Base-by-base conservation (phyloP, 1,284 basidiomycete species). In the Fomitiporia mediterranea region DNA sequence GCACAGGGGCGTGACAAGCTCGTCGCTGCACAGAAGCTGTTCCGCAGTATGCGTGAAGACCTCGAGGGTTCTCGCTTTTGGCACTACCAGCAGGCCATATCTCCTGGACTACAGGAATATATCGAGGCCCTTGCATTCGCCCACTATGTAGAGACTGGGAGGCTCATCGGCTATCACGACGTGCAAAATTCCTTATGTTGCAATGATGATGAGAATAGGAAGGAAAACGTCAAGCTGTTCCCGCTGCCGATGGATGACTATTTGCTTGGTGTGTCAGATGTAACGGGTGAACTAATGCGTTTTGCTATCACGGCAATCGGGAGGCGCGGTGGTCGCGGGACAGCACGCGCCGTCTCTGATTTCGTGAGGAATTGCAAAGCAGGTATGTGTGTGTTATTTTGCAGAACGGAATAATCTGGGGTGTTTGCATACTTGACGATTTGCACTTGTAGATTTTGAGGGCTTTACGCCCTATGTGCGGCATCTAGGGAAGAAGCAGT, bases 261-360 rank as follows among this genome's bases (percentile, higher is more conserved):
- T 68, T 75, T 98, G 13, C 81, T 98, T 1, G 96, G 96, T 13
- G 74, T 98, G 28, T 94, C 92, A 1, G 96, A 99, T 69, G 76
- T 99, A 32, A 97, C 94, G 0, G 96, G 96, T 40, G 96, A 98
- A 70, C 81, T 96, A n/a, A 98, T 98, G 96, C 82, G 96, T 35
- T 90, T 89, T 61, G 93, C 94, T 3, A 97, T 95, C 59, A 89
- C 84, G 40, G 77, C 82, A 11, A 81, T 89, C 46, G 75, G 86
- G 6, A 81, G 81, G 21, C 82, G 82, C 32, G 87, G 87, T 1
- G 86, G 90, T 23, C 82, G 85, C 49, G 74, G 78, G 57, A 85
- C 80, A 61, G 89, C 91, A 4, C 75, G 74, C 40, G 75, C 83
- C 59, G 81, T 93, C 2, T 89, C 89, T 67, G 75, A 74, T 30